Base-by-base conservation (phyloP, 2,329 filamentous ascomycete species). In the Fusarium piperis region DNA sequence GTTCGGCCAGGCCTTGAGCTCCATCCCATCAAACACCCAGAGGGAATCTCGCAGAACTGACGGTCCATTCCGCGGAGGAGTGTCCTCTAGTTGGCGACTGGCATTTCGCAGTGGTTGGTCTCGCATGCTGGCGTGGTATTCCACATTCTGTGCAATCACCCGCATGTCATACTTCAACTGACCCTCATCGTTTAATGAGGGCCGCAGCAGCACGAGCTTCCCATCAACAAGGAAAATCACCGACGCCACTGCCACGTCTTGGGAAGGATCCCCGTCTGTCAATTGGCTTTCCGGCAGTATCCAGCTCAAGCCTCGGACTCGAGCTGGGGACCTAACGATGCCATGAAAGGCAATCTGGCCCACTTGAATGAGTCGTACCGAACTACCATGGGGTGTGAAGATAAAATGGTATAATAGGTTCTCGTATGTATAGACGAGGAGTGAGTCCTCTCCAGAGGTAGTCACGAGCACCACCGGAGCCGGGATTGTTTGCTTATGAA, bases 91-190 rank as follows among this genome's bases (percentile, higher is more conserved):
- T 35, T 70, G 70, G 23, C 75, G 71, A 32, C 66, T 83, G 67
- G 66, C 74, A 65, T 75, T 83, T 69, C 82, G 73, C 72, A 81
- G 55, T 8, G 90, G 90, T 76, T 97, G 93, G 78, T 99, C 96
- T 71, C 95, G 91, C 90, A 97, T 97, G 75, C 96, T 90, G 60
- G 92, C 92, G 79, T 97, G 98, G 77, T 96, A 98, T 80, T 99
- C 96, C 41, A 98, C 94, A 76, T 97, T 97, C 76, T 98, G 94
- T 13, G 95, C 94, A 78, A 99, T 92, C 65, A 98, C 92, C 11
- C 95, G 92, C 96, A 99, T 99, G 78, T 98, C 95, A 78, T 99
- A 99, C 83, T 98, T 98, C 58, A 98, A 86, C 74, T 94, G 92
- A 6, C 93, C 93, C 46, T 92, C 89, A 55, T 93, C 93, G 58